A percentile compares a stretch with the other conserved stretches of the same genome.
Evolutionary conservation across 2,329 filamentous ascomycete genomes (phyloP).

Genomic region (Onygenales sp.): DNA sequence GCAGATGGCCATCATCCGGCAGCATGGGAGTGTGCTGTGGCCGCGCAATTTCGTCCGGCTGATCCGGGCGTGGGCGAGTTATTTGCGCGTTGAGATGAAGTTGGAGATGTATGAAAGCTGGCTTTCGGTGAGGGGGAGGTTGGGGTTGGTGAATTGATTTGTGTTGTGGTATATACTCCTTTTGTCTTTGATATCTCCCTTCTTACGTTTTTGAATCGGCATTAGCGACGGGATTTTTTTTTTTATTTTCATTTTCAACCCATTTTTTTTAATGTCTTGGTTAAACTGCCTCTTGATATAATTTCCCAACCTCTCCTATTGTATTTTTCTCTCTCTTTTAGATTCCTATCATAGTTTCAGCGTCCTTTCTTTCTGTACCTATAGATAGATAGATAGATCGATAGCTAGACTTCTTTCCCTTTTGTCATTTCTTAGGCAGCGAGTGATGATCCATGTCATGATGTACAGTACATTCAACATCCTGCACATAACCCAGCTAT

Average conservation of each 20-base stretch:
- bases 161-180: background rate
- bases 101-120: slow-evolving; percentile 50
- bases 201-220: background rate
- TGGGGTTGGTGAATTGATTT: slow-evolving; percentile 31
- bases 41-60: slow-evolving; percentile 44
- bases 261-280: no score
- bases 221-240: background rate
- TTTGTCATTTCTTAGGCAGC: no score
- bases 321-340: no score
- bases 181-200: background rate
- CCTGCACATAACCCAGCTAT: no score
- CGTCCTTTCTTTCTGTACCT: no score
- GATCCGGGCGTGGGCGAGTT: slow-evolving; percentile 43
- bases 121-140: slow-evolving; percentile 40
- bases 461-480: no score
- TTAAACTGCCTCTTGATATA: no score
- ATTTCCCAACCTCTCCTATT: no score
- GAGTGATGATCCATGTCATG: no score
- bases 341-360: no score
- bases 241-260: background rate
- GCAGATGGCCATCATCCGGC: slow-evolving; percentile 41
- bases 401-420: no score
- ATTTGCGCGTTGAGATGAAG: slow-evolving; percentile 48
- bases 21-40: slow-evolving; percentile 42
- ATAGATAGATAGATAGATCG: no score